Percentiles rank a stretch among this genome's conserved stretches.
These are phyloP conservation scores for Lichtheimia hyalospora DNA, from an alignment of 371 early-diverging fungal species.

Conservation along the genomic window DNA sequence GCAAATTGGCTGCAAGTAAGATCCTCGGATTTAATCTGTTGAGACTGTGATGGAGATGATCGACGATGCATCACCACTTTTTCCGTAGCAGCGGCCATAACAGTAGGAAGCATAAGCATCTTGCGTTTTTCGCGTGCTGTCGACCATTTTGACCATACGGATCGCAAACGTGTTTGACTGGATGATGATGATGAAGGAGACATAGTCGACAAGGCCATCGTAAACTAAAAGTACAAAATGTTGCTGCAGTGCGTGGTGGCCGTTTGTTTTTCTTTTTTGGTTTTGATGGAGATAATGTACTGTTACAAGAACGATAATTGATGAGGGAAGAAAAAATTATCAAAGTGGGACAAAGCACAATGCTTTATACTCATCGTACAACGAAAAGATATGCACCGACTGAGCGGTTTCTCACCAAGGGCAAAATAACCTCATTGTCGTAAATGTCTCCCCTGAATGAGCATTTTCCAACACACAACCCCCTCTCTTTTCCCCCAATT, in stretches of 20 bases:
- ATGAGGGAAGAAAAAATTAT: constrained; percentile 4
- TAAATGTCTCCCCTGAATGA: no score
- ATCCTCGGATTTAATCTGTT: constrained; percentile 33
- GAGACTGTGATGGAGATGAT: not conserved
- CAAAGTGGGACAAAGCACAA: not conserved
- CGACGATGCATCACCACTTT: constrained; percentile 31
- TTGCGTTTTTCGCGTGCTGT: constrained; percentile 3
- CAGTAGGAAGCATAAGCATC: constrained; percentile 10
- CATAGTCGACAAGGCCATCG: constrained; percentile 12
- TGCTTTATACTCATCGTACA: not conserved
- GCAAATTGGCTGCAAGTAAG: constrained; percentile 52
- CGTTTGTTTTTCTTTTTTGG: not conserved
- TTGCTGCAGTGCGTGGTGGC: constrained; percentile 3
- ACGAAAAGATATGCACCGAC: constrained; percentile 14
- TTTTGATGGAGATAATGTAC: not conserved
- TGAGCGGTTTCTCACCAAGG: constrained; percentile 37
- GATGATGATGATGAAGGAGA: constrained; percentile 3
- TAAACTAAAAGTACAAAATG: constrained; percentile 7
- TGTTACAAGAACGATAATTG: not conserved
- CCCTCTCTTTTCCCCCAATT: not conserved
- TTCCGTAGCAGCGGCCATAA: constrained; percentile 38
- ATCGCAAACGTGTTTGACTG: constrained; percentile 7
- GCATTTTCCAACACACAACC: not conserved
- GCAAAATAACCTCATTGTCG: constrained; percentile 31
- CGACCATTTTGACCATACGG: constrained; percentile 12